phyloP scores from a whole-genome alignment of 345 rosid genomes.

The Orychophragmus violaceus region DNA sequence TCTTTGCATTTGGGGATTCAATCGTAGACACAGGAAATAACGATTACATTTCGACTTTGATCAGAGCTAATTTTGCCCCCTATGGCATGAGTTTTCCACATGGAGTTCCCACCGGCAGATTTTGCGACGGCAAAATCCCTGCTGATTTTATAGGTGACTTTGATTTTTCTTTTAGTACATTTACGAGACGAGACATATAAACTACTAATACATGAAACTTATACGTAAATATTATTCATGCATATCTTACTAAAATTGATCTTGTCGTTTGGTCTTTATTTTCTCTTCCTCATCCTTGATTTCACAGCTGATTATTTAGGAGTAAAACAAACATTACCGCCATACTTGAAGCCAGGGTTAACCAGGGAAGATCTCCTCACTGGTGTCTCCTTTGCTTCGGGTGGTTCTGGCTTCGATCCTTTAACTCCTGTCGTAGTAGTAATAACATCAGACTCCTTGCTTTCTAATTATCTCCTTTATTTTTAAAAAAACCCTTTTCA shows the following conservation, averaged over 20 bases:
- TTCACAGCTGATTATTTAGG: conserved; percentile 43
- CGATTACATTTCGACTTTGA: conserved; percentile 31
- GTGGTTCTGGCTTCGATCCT: conserved; percentile 51
- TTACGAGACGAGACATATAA: background rate
- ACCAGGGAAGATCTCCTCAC: conserved; percentile 45
- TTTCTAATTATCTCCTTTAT: background rate
- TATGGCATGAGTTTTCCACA: conserved; percentile 47
- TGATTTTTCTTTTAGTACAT: background rate
- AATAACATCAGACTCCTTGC: conserved; percentile 2
- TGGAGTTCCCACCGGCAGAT: conserved; percentile 50
- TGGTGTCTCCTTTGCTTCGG: conserved; percentile 63
- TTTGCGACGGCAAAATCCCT: conserved; percentile 46
- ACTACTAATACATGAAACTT: background rate
- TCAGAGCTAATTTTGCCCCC: conserved; percentile 45
- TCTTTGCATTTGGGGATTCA: conserved; percentile 50
- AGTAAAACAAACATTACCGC: conserved; percentile 44
- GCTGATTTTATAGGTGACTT: conserved; percentile 41
- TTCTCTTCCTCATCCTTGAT: background rate
- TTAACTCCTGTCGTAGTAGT: conserved; percentile 37
- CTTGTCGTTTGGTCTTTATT: background rate
- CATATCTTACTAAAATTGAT: conserved; percentile 2
- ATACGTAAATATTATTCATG: background rate
- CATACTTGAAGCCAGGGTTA: conserved; percentile 45
- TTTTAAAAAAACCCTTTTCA: background rate
- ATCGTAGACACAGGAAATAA: conserved; percentile 59